Evolutionary conservation across 78 protist species (phyloP), one percentile per base, ranked within the genome.

Genomic region (Bodo saltans): DNA sequence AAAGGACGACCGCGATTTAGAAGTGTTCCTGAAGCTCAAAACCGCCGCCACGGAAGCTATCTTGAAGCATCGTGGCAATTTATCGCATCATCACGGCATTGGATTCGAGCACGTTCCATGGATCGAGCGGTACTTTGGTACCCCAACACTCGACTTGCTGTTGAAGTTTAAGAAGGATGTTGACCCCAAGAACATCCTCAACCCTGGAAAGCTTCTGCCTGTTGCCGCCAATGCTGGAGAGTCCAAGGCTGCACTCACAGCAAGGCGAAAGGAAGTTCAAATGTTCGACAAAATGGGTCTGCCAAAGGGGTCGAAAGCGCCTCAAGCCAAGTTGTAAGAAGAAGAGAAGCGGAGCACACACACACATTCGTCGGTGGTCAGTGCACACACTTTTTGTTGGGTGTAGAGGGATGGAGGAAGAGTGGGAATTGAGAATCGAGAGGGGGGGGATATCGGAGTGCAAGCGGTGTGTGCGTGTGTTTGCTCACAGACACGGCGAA

Each of bases 81-180:
- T 91, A 67, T 40, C 90, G 28, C 94, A 91, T 76, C 94, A 91
- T 73, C 94, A 91, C 79, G 94, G 92, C 73, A 90, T 91, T 33
- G 94, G 94, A 26, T 76, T 42, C 81, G 81, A 76, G 35, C 81
- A 76, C 52, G 81, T 76, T 3, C 81, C 81, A 1, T 76, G 81
- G 81, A 76, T 76, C 69, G 81, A 2, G 28, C 11, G 75, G 38
- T 3, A 71, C 38, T 12, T 30, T 28, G 67, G 67, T 27, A 76
- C 12, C 21, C 41, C 8, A 12, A 67, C 69, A 1, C 27, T 76
- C 47, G 12, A 76, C 34, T 3, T 76, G 30, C 12, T 76, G 81
- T 67, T 42, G 81, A 38, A 30, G 27, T 42, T 76, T 67, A 76
- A 76, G 69, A 28, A 76, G 52, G 21, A 12, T 11, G 34, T 47